Percentiles rank a stretch among this genome's conserved stretches.
phyloP scores from a whole-genome alignment of 129 eudicot species.

The Chrysanthemum makinoi region DNA sequence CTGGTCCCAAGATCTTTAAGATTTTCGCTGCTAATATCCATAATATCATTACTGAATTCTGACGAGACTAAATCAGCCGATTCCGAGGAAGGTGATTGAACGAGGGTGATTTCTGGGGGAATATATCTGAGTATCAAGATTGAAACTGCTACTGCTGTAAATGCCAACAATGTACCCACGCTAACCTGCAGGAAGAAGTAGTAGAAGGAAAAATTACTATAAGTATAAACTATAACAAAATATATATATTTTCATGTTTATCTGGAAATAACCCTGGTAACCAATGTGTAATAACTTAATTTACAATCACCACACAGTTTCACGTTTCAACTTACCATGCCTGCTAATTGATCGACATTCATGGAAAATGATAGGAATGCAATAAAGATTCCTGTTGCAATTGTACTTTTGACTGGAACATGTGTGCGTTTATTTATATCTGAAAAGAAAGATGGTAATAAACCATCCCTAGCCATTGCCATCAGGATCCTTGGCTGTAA shows the following conservation, averaged over 20 bases:
- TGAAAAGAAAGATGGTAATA: constrained; percentile 63
- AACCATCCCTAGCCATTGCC: constrained; percentile 80
- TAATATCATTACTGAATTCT: constrained; percentile 22
- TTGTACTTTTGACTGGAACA: constrained; percentile 63
- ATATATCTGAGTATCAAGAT: constrained; percentile 52
- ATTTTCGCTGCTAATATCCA: constrained; percentile 14
- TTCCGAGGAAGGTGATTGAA: constrained; percentile 34
- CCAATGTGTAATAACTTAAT: no score
- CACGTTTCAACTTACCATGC: constrained; percentile 7
- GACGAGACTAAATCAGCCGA: constrained; percentile 26
- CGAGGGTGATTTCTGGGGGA: constrained; percentile 43
- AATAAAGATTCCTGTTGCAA: constrained; percentile 52
- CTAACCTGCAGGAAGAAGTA: constrained; percentile 42
- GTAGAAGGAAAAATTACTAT: constrained; percentile 4
- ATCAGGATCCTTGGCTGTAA: constrained; percentile 66
- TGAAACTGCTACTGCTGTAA: constrained; percentile 60
- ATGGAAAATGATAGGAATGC: constrained; percentile 53
- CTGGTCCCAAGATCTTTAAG: constrained; percentile 23
- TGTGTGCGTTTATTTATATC: constrained; percentile 53
- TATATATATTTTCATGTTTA: no score
- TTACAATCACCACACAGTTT: no score
- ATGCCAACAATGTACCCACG: constrained; percentile 64
- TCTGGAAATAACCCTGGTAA: constrained; percentile 20
- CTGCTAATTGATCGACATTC: constrained; percentile 66
- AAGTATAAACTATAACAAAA: background rate